Percentiles rank a stretch among this genome's conserved stretches.
These are phyloP conservation scores for Primulina eburnea DNA, from an alignment of 257 asterid genomes.

Conservation along the genomic window DNA sequence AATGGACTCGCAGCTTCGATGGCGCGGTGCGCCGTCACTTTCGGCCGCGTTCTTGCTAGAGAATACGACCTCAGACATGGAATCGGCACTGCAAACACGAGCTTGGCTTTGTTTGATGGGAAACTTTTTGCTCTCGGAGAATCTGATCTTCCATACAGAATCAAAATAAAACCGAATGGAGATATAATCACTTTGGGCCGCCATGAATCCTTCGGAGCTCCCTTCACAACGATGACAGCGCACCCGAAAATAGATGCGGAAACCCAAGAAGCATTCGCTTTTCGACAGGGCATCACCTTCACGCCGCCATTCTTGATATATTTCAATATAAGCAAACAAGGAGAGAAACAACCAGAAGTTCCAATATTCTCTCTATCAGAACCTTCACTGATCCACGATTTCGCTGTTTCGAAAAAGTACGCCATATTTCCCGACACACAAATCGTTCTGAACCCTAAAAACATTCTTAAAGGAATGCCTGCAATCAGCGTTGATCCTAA, in stretches of 20 bases:
- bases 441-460: constrained; percentile 36
- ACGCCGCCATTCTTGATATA: constrained; percentile 41
- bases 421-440: constrained; percentile 56
- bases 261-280: constrained; percentile 55
- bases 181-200: constrained; percentile 61
- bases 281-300: constrained; percentile 35
- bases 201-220: constrained; percentile 39
- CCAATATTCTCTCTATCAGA: constrained; percentile 41
- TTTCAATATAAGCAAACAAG: constrained; percentile 40
- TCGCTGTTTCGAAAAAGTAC: constrained; percentile 51
- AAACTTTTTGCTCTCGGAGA: constrained; percentile 53
- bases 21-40: constrained; percentile 33
- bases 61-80: constrained; percentile 45
- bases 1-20: constrained; percentile 42
- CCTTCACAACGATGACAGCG: constrained; percentile 56
- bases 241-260: constrained; percentile 61
- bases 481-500: constrained; percentile 33
- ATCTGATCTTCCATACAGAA: constrained; percentile 58
- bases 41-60: constrained; percentile 29
- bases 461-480: constrained; percentile 39
- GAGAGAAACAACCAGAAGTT: constrained; percentile 42
- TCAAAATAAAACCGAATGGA: constrained; percentile 38
- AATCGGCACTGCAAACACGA: constrained; percentile 59
- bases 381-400: constrained; percentile 48
- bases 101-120: constrained; percentile 52